Conservation (phyloP, 2,329 filamentous ascomycete genomes). For the Cladophialophora exuberans region DNA sequence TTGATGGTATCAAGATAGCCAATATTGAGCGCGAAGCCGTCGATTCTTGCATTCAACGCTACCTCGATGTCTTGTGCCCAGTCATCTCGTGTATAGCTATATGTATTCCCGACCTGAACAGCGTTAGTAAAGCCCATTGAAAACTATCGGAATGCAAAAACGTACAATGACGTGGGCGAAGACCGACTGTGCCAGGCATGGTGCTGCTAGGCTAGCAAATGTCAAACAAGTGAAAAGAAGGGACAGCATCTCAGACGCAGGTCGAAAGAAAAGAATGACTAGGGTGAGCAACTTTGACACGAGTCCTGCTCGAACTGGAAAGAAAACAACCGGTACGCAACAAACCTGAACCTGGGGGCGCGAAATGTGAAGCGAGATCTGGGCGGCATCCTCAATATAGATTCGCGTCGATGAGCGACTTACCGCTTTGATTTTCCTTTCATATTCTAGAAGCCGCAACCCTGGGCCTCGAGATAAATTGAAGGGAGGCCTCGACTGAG, state of each 20-base stretch:
- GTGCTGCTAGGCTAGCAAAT: not conserved
- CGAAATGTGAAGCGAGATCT: too few relatives aligned
- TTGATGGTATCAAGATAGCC: slow-evolving; percentile 7
- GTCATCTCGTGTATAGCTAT: slow-evolving; percentile 9
- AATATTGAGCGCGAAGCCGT: slow-evolving; percentile 12
- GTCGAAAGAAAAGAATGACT: slow-evolving; percentile 5
- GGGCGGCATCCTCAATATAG: too few relatives aligned
- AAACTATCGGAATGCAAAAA: not conserved
- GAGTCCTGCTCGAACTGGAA: not conserved
- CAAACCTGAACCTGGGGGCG: too few relatives aligned
- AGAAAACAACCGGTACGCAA: not conserved
- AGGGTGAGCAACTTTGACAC: slow-evolving; percentile 1
- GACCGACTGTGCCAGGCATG: slow-evolving; percentile 4
- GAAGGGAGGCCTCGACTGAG: too few relatives aligned
- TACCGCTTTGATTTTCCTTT: too few relatives aligned
- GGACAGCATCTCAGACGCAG: slow-evolving; percentile 1
- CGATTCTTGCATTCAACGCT: slow-evolving; percentile 1
- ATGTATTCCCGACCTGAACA: slow-evolving; percentile 9
- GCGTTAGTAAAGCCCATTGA: not conserved
- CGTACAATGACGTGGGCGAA: slow-evolving; percentile 12
- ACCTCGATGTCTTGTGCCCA: slow-evolving; percentile 4
- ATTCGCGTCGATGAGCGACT: too few relatives aligned
- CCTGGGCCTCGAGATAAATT: too few relatives aligned
- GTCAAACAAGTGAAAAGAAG: slow-evolving; percentile 5
- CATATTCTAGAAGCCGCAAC: too few relatives aligned